Evolutionary conservation across 257 asterid genomes (phyloP), one percentile per base, ranked within the genome.

Genomic region (Penstemon davidsonii): DNA sequence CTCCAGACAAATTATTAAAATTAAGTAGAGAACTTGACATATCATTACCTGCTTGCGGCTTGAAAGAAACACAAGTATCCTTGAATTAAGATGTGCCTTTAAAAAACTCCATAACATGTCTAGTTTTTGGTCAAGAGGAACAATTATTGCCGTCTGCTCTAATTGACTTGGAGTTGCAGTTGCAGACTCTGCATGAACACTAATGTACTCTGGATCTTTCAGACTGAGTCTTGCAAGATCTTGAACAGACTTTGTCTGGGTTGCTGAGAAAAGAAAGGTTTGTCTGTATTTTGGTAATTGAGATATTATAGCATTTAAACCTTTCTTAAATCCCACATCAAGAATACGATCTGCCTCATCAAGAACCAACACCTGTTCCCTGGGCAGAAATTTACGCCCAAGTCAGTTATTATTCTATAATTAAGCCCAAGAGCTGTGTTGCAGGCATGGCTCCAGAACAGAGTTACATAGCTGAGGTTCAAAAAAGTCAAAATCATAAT

Each of bases 271-370:
- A 38, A 94, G 79, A 0, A 94, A 78, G 36, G 99, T 94, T 64
- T 91, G 99, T 63, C 98, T 75, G 8, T 62, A 70, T 77, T 89
- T 94, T 62, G 99, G 99, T 73, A 94, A 76, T 74, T 94, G 99
- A 43, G 99, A 94, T 64, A 94, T 82, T 45, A 94, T 88, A 49
- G 98, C 98, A 82, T 94, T 87, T 62, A 94, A 10, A 2, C 76
- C 96, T 67, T 74, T 87, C 85, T 87, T 94, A 73, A 94, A 94
- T 62, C 88, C 95, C 54, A 78, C 81, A 69, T 91, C 99, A 75
- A 94, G 99, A 82, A 91, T 85, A 45, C 99, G 96, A 75, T 94
- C 99, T 67, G 98, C 99, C 85, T 94, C 99, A 36, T 94, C 99
- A 57, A 94, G 96, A 73, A 94, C 94, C 67, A 94, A 82, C 65